Evolutionary conservation across 2,329 filamentous ascomycete species (phyloP), one percentile per base, ranked within the genome.

Genomic region (Exserohilum turcica): DNA sequence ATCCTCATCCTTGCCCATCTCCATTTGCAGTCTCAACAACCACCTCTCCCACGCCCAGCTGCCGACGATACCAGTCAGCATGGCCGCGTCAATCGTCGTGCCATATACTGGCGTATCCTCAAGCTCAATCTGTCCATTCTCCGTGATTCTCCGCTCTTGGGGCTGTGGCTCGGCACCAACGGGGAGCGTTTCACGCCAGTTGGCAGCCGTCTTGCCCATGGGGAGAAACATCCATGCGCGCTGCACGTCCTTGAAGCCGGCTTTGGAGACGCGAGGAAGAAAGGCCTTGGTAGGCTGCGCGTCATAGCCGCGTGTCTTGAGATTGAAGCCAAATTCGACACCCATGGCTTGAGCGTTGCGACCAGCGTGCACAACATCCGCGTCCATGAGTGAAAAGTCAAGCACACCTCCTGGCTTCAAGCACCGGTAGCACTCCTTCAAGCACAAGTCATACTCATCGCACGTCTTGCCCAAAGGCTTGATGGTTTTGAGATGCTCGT

Each of bases 11-110:
- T 91, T 87, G 21, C 90, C 89, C 69, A 91, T 94, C 79, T 97
- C 92, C 77, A 88, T 84, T 77, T 94, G 90, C 66, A 93, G 83
- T 68, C 91, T 90, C 62, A 97, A 78, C 74, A 97, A 84, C 94
- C 94, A 99, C 73, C 91, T 89, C 82, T 99, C 94, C 93, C 92
- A 99, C 72, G 87, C 87, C 87, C 92, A 94, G 21, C 89, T 87
- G 4, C 91, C 94, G 0, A 93, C 85, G 35, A 97, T 78, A 16
- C 92, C 92, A 10, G 90, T 89, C 60, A 96, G 80, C 64, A 84
- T 86, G 1, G 90, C 90, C 12, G 87, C 84, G 68, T 86, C 84
- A 43, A 86, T 84, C 0, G 89, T 91, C 4, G 70, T 72, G 21
- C 74, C 74, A 39, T 64, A 67, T 6, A 68, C 63, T 5, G 65